Conservation (phyloP, 495 filamentous ascomycete genomes). For the Bacidia gigantensis region DNA sequence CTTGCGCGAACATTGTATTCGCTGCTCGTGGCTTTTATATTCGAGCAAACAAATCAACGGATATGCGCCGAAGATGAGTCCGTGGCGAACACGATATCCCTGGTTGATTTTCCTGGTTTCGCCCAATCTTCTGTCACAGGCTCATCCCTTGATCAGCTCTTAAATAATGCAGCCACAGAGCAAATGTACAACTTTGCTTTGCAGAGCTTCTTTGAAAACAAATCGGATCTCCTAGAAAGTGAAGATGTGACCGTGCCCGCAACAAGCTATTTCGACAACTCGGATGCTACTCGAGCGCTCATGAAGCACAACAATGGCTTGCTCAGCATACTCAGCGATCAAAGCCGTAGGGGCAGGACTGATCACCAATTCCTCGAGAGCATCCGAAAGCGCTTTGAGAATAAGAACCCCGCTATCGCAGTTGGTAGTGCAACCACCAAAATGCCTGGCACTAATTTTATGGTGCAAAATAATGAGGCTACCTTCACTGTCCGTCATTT, state of each 20-base stretch:
- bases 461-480: constrained; percentile 59
- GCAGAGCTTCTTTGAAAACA: constrained; percentile 89
- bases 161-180: constrained; percentile 88
- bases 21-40: constrained; percentile 83
- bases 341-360: constrained; percentile 73
- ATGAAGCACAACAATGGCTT: constrained; percentile 86
- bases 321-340: constrained; percentile 88
- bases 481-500: constrained; percentile 88
- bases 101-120: constrained; percentile 95
- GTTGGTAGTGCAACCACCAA: constrained; percentile 54
- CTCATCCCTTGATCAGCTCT: constrained; percentile 78
- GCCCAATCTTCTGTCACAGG: constrained; percentile 68
- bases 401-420: constrained; percentile 78
- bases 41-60: constrained; percentile 82
- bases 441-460: constrained; percentile 66
- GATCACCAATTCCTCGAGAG: constrained; percentile 85
- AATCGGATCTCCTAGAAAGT: constrained; percentile 77
- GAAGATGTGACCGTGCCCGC: constrained; percentile 82
- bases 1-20: constrained; percentile 87
- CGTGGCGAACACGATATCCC: constrained; percentile 82
- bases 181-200: constrained; percentile 83
- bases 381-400: constrained; percentile 80
- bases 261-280: constrained; percentile 95
- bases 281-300: constrained; percentile 77
- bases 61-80: constrained; percentile 79